Percentiles rank a stretch among this genome's conserved stretches.
phyloP scores from a whole-genome alignment of 2,329 filamentous ascomycete species.

The Lecanosticta acicola region DNA sequence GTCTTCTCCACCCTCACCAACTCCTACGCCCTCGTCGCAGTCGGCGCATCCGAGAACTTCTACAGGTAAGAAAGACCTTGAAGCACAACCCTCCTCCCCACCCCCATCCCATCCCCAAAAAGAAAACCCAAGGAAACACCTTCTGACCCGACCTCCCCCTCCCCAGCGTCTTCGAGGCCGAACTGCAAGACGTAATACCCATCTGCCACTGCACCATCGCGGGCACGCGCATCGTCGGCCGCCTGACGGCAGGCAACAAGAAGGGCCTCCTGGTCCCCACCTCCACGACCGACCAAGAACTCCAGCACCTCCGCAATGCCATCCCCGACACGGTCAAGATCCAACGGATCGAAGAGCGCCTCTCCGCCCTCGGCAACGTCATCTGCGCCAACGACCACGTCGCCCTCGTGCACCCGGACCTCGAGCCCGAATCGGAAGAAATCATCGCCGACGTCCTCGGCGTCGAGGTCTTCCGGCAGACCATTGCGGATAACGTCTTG shows the following conservation, averaged over 20 bases:
- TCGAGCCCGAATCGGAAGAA: conserved; percentile 97
- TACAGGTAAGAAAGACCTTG: conserved; percentile 59
- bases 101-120: no score
- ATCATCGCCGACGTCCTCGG: conserved; percentile 92
- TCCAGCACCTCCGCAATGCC: conserved; percentile 93
- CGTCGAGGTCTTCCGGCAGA: conserved; percentile 88
- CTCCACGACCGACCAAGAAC: conserved; percentile 93
- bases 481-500: conserved; percentile 92
- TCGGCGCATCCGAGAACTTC: conserved; percentile 97
- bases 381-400: conserved; percentile 97
- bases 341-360: conserved; percentile 92
- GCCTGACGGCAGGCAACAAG: conserved; percentile 92
- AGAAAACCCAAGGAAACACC: neutral
- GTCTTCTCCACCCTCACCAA: conserved; percentile 97
- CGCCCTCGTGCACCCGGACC: conserved; percentile 88
- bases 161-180: conserved; percentile 84
- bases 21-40: conserved; percentile 88
- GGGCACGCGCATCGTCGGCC: conserved; percentile 90
- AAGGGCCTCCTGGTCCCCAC: conserved; percentile 95
- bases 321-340: conserved; percentile 89
- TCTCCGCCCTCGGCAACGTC: conserved; percentile 93
- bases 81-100: neutral
- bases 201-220: conserved; percentile 96
- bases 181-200: conserved; percentile 94
- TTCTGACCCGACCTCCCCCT: neutral